Evolutionary conservation across 1,284 basidiomycete species (phyloP).

Genomic region (Inonotus hispidus): DNA sequence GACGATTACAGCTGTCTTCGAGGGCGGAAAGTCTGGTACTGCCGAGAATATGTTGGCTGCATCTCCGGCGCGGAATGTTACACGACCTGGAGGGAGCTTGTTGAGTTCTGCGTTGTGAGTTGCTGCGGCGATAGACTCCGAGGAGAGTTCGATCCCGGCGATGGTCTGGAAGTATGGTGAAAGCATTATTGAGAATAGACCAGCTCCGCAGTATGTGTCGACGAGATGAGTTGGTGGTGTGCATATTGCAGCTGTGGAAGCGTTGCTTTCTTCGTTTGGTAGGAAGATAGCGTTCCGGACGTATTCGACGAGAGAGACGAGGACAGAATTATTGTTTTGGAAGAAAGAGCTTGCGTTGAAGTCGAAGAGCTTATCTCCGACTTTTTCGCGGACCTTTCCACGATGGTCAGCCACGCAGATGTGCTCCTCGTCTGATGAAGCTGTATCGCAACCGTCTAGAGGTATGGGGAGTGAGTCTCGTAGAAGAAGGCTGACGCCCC

Average conservation of each 20-base stretch:
- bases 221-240: conserved; percentile 72
- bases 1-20: conserved; percentile 68
- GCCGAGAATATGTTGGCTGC: conserved; percentile 63
- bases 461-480: conserved; percentile 71
- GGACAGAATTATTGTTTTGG: conserved; percentile 96
- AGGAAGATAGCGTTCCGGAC: conserved; percentile 72
- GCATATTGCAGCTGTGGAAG: background rate
- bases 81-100: conserved; percentile 41
- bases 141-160: conserved; percentile 87
- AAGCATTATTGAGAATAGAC: conserved; percentile 89
- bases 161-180: conserved; percentile 73
- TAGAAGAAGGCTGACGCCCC: conserved; percentile 86
- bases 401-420: conserved; percentile 84
- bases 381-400: conserved; percentile 76
- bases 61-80: conserved; percentile 63
- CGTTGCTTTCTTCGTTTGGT: conserved; percentile 18
- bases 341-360: conserved; percentile 91
- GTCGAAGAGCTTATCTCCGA: conserved; percentile 80
- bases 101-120: conserved; percentile 81
- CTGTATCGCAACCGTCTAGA: conserved; percentile 24
- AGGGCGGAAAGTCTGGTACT: conserved; percentile 63
- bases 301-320: conserved; percentile 78
- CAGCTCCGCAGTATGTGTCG: conserved; percentile 89
- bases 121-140: conserved; percentile 76
- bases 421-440: conserved; percentile 46